Evolutionary conservation across 768 basidiomycete species (phyloP).

Genomic region (Cystofilobasidium bisporidii): DNA sequence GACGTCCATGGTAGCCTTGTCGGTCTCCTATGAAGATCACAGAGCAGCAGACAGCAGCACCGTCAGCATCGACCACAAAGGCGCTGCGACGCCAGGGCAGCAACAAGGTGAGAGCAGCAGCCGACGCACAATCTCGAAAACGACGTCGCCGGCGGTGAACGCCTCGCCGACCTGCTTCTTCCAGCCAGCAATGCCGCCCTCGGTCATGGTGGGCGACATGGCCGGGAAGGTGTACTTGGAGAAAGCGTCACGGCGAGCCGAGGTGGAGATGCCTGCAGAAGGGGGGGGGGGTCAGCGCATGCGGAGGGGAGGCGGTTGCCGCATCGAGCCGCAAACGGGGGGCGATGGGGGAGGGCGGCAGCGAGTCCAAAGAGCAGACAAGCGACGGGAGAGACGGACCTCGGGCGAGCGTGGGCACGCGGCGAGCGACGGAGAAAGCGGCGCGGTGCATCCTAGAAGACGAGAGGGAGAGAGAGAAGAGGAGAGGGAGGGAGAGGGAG

Average conservation of each 20-base stretch:
- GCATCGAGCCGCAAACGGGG: no score
- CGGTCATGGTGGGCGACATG: conserved; percentile 99
- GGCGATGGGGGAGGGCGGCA: not conserved
- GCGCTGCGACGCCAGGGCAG: no score
- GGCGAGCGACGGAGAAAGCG: conserved; percentile 17
- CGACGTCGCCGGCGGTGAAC: conserved; percentile 80
- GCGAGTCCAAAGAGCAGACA: not conserved
- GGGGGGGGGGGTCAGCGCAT: not conserved
- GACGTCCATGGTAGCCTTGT: conserved; percentile 99
- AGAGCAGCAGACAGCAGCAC: no score
- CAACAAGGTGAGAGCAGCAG: not conserved
- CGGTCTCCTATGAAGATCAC: conserved; percentile 89
- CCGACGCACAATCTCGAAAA: conserved; percentile 81
- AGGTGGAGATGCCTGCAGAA: conserved; percentile 65
- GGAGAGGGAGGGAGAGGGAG: not conserved
- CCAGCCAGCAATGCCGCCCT: conserved; percentile 95
- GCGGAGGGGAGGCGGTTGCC: no score
- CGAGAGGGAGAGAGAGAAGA: not conserved
- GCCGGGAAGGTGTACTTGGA: conserved; percentile 90
- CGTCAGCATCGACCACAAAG: no score
- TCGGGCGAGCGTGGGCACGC: conserved; percentile 16
- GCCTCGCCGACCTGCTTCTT: conserved; percentile 92
- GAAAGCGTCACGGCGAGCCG: conserved; percentile 65
- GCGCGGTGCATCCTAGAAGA: conserved; percentile 20
- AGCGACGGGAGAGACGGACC: conserved; percentile 7